Percentiles rank a stretch among this genome's conserved stretches.
These are phyloP conservation scores for Balansia obtecta DNA, from an alignment of 2,329 filamentous ascomycete species.

Conservation along the genomic window DNA sequence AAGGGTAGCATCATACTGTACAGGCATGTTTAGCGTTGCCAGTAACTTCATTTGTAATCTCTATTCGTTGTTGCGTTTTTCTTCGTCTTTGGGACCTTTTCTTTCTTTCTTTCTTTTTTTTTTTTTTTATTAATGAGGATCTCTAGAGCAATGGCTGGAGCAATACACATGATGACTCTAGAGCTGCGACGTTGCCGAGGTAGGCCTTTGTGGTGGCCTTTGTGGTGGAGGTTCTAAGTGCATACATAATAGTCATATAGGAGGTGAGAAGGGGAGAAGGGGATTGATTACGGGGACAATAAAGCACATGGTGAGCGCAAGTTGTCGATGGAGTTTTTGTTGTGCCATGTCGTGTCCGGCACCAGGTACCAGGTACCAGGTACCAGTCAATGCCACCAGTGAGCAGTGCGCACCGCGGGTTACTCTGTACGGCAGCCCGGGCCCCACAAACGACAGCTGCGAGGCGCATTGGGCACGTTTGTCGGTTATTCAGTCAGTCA, in stretches of 20 bases:
- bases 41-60: neutral
- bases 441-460: too few species aligned
- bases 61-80: neutral
- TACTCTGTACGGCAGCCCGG: too few species aligned
- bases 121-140: neutral
- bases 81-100: neutral
- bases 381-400: too few species aligned
- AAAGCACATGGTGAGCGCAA: neutral
- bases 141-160: slow-evolving; percentile 1
- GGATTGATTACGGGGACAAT: slow-evolving; percentile 1
- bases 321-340: too few species aligned
- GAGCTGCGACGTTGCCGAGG: neutral
- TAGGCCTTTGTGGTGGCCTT: neutral
- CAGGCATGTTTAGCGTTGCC: slow-evolving; percentile 11
- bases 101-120: neutral
- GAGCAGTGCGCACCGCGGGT: too few species aligned
- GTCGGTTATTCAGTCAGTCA: too few species aligned
- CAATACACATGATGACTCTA: neutral
- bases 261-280: neutral
- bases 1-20: slow-evolving; percentile 9
- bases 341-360: too few species aligned
- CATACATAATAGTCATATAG: slow-evolving; percentile 6
- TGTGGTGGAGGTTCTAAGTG: slow-evolving; percentile 1
- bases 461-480: too few species aligned
- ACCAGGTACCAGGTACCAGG: too few species aligned